phyloP scores from a whole-genome alignment of 306 rosid species.

The Astragalus membranaceus region DNA sequence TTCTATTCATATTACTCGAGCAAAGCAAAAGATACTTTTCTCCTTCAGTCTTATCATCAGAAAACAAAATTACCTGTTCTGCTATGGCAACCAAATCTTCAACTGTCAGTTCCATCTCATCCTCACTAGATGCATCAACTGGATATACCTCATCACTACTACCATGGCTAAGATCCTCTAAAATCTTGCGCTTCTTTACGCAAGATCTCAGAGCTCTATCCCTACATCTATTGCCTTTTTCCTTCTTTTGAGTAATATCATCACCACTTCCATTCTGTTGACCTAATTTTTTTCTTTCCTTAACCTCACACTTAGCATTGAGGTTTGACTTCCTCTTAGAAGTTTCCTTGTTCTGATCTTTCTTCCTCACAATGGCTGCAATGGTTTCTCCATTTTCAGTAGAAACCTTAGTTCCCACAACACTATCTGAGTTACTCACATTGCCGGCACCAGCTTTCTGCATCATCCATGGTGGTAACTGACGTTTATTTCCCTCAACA shows the following conservation, averaged over 20 bases:
- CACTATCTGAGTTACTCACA: slow-evolving; percentile 24
- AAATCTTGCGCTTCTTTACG: slow-evolving; percentile 17
- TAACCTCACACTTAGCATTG: slow-evolving; percentile 26
- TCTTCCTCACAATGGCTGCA: neutral
- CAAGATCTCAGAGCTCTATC: slow-evolving; percentile 24
- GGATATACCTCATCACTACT: slow-evolving; percentile 24
- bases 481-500: slow-evolving; percentile 47
- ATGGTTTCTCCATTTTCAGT: slow-evolving; percentile 22
- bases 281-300: slow-evolving; percentile 25
- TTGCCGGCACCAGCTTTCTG: slow-evolving; percentile 33
- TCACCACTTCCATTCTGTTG: slow-evolving; percentile 15
- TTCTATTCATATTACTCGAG: slow-evolving; percentile 4
- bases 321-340: slow-evolving; percentile 23
- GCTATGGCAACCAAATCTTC: slow-evolving; percentile 72
- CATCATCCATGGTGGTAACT: slow-evolving; percentile 74
- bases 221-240: slow-evolving; percentile 1
- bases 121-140: slow-evolving; percentile 30
- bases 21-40: neutral
- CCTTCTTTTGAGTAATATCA: slow-evolving; percentile 18
- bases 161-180: slow-evolving; percentile 20
- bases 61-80: slow-evolving; percentile 51
- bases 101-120: slow-evolving; percentile 52
- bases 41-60: neutral
- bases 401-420: slow-evolving; percentile 19
- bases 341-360: slow-evolving; percentile 21